Conservation (phyloP, 2,329 filamentous ascomycete genomes). For the Fusarium solani-melongenae region DNA sequence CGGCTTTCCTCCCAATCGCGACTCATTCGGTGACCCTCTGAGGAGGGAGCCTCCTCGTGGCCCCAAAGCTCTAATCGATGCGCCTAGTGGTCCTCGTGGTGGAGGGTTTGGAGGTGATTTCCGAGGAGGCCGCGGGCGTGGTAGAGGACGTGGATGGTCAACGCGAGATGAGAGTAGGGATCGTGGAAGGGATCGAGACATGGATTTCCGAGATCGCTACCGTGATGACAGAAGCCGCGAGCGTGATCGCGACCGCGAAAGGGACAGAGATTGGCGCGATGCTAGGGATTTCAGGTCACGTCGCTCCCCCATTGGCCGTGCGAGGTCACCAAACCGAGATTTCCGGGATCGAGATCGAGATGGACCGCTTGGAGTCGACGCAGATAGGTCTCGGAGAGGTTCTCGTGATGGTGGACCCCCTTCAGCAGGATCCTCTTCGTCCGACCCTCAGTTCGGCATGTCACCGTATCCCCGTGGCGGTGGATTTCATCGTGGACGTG, state of each 20-base stretch:
- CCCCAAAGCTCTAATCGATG: constrained; percentile 81
- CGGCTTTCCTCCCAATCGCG: constrained; percentile 70
- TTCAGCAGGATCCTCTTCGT: constrained; percentile 76
- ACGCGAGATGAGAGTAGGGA: constrained; percentile 71
- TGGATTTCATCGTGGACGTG: constrained; percentile 66
- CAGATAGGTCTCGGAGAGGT: constrained; percentile 73
- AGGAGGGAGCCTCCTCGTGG: constrained; percentile 81
- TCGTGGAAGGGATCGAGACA: constrained; percentile 68
- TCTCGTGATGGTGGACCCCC: constrained; percentile 77
- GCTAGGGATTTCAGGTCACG: constrained; percentile 55
- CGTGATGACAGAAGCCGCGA: constrained; percentile 71
- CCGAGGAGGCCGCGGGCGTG: constrained; percentile 62
- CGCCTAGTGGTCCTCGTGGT: constrained; percentile 74
- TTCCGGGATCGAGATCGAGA: constrained; percentile 70
- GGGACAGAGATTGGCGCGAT: constrained; percentile 61
- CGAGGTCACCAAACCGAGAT: constrained; percentile 75
- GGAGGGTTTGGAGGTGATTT: constrained; percentile 75
- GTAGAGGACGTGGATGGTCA: constrained; percentile 67
- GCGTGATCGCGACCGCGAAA: constrained; percentile 66
- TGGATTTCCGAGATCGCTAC: constrained; percentile 69
- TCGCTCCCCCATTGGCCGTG: constrained; percentile 68
- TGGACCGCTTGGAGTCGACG: constrained; percentile 71
- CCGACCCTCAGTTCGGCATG: constrained; percentile 70
- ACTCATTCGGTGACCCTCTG: constrained; percentile 66
- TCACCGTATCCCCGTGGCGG: constrained; percentile 65